These are phyloP conservation scores for Monosporascus sp. DNA, from an alignment of 2,329 filamentous ascomycete genomes.

Conservation along the genomic window DNA sequence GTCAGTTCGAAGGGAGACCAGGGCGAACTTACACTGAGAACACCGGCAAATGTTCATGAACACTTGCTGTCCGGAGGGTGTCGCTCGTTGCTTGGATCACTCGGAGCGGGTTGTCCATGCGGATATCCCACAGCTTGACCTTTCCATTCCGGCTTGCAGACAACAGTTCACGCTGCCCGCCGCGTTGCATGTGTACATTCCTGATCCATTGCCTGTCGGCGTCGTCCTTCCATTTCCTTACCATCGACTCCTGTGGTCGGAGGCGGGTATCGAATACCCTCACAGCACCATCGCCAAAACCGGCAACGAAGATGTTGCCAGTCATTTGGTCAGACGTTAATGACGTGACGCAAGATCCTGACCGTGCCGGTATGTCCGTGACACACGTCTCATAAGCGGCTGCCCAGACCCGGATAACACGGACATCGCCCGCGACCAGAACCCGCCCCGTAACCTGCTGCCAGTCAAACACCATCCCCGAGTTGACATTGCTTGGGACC, in stretches of 20 bases:
- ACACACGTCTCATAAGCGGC: slow-evolving; percentile 89
- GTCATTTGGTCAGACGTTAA: slow-evolving; percentile 97
- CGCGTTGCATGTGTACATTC: slow-evolving; percentile 93
- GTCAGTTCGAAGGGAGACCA: not conserved
- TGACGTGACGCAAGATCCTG: slow-evolving; percentile 91
- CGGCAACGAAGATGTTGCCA: slow-evolving; percentile 90
- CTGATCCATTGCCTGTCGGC: slow-evolving; percentile 83
- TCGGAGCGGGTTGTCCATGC: slow-evolving; percentile 73
- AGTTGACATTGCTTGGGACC: slow-evolving; percentile 88
- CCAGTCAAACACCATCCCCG: slow-evolving; percentile 97
- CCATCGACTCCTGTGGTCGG: slow-evolving; percentile 83
- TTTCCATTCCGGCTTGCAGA: slow-evolving; percentile 89
- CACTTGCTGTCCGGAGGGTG: slow-evolving; percentile 78
- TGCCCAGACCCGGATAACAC: slow-evolving; percentile 94
- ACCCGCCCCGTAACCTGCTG: slow-evolving; percentile 95
- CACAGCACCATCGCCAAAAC: slow-evolving; percentile 92
- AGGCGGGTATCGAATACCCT: slow-evolving; percentile 89
- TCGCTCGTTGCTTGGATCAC: slow-evolving; percentile 71
- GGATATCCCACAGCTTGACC: slow-evolving; percentile 93
- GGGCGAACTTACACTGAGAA: slow-evolving; percentile 74
- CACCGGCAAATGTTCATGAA: slow-evolving; percentile 93
- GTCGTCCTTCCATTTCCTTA: slow-evolving; percentile 95
- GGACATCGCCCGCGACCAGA: slow-evolving; percentile 92
- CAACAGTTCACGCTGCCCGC: slow-evolving; percentile 85
- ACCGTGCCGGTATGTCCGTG: slow-evolving; percentile 89